Base-by-base conservation (phyloP, 257 asterid species). In the Cruciata laevipes region DNA sequence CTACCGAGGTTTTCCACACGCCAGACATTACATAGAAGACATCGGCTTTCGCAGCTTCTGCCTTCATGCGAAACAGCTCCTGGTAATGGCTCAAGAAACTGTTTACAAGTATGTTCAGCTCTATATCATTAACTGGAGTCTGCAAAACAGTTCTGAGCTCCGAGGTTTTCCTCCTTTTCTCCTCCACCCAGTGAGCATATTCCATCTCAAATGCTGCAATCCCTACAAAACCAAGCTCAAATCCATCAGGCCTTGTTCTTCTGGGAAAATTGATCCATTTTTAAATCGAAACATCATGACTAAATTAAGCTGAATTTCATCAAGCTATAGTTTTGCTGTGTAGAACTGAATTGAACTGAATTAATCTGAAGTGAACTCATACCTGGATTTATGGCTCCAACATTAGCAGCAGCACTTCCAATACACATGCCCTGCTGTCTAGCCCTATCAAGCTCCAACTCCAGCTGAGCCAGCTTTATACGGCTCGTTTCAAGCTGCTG, bases 11-110 rank as follows among this genome's bases (percentile, higher is more conserved):
- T 77, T 81, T 80, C 97, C 97, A 94, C 73, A 79, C 74, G 49
- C 99, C 99, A 4, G 88, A 94, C 7, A 82, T 86, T 61, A 90
- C 72, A 81, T 88, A 90, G 84, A 94, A 90, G 13, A 96, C 95
- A 33, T 94, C 97, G 0, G 78, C 83, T 49, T 83, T 82, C 18
- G 97, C 96, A 0, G 92, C 98, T 0, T 82, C 91, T 47, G 82
- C 80, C 72, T 94, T 94, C 91, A 94, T 75, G 17, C 85, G 85
- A 64, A 90, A 88, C 40, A 94, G 89, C 64, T 85, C 72, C 37
- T 83, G 83, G 70, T 94, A 90, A 67, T 94, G 99, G 53, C 55
- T 80, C 40, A 94, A 70, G 16, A 84, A 82, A 69, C 76, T 76
- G 49, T 83, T 89, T 1, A 94, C 96, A 33, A 82, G 61, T 9